Percentiles rank a stretch among this genome's conserved stretches.
phyloP scores from a whole-genome alignment of 257 asterid species.

The Solanum pinnatisectum region DNA sequence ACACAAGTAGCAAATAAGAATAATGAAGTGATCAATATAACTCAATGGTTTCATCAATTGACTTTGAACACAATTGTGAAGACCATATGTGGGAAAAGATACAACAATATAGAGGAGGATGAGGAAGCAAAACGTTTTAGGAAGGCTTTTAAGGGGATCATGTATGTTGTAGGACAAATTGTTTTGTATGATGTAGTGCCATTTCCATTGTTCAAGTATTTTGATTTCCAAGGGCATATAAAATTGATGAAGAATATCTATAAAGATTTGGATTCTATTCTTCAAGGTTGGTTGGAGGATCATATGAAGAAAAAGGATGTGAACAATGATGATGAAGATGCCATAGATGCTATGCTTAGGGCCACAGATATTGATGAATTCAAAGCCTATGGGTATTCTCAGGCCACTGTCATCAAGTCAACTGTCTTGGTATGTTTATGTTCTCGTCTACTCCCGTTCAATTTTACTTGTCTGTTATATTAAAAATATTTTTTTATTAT shows the following conservation, averaged over 20 bases:
- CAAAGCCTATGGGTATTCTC: background rate
- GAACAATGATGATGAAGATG: constrained; percentile 20
- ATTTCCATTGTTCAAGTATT: constrained; percentile 17
- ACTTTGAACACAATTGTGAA: constrained; percentile 22
- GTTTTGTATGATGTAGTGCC: constrained; percentile 30
- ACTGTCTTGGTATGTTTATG: constrained; percentile 17
- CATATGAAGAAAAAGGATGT: constrained; percentile 9
- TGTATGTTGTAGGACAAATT: constrained; percentile 23
- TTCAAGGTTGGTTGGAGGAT: constrained; percentile 28
- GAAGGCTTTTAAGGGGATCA: constrained; percentile 19
- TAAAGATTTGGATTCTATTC: constrained; percentile 17
- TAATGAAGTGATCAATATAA: constrained; percentile 14
- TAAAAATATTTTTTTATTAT: background rate
- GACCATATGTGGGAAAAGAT: constrained; percentile 37
- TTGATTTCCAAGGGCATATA: constrained; percentile 36
- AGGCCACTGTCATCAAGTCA: constrained; percentile 1
- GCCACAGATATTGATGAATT: constrained; percentile 15
- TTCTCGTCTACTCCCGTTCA: background rate
- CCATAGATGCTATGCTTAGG: constrained; percentile 49
- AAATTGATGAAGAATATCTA: constrained; percentile 31
- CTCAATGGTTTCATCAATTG: constrained; percentile 27
- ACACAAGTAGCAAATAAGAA: background rate
- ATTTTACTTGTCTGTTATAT: background rate
- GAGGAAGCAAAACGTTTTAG: constrained; percentile 11
- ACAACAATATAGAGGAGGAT: background rate